Percentiles rank a stretch among this genome's conserved stretches.
These are phyloP conservation scores for Camellia granthamiana DNA, from an alignment of 148 eudicot genomes.

Conservation along the genomic window DNA sequence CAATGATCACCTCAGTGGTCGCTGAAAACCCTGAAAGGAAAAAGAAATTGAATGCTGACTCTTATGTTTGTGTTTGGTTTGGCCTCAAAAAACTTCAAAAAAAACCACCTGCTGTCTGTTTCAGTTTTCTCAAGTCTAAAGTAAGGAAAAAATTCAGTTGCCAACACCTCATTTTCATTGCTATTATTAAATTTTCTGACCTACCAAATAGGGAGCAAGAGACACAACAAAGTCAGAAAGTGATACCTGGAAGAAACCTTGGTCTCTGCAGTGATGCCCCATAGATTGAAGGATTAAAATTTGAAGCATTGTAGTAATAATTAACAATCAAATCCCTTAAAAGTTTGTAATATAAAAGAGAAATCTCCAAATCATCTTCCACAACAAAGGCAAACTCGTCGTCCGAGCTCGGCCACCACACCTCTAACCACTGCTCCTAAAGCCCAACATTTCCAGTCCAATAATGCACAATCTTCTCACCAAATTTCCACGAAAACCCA, in stretches of 20 bases:
- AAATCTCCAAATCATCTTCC: conserved; percentile 91
- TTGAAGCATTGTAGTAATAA: conserved; percentile 65
- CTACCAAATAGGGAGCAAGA: neutral
- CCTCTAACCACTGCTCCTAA: conserved; percentile 95
- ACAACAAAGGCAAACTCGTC: conserved; percentile 90
- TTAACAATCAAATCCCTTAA: conserved; percentile 52
- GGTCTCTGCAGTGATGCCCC: conserved; percentile 95
- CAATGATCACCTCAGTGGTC: neutral
- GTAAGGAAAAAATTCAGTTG: neutral
- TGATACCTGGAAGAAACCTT: conserved; percentile 96
- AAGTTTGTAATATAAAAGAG: conserved; percentile 68
- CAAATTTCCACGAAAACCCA: conserved; percentile 66
- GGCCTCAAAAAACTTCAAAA: neutral
- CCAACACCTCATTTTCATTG: neutral
- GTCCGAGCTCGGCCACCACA: conserved; percentile 90
- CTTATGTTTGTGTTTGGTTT: neutral
- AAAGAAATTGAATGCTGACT: neutral
- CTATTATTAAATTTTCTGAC: neutral
- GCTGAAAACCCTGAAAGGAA: neutral
- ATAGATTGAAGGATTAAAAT: conserved; percentile 64
- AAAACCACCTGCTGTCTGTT: neutral
- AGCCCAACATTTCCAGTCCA: conserved; percentile 78
- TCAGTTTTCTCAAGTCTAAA: neutral
- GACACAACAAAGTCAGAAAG: conserved; percentile 11
- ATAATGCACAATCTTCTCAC: conserved; percentile 75